Base-by-base conservation (phyloP, 2,329 filamentous ascomycete genomes). In the Microsporum audouinii region DNA sequence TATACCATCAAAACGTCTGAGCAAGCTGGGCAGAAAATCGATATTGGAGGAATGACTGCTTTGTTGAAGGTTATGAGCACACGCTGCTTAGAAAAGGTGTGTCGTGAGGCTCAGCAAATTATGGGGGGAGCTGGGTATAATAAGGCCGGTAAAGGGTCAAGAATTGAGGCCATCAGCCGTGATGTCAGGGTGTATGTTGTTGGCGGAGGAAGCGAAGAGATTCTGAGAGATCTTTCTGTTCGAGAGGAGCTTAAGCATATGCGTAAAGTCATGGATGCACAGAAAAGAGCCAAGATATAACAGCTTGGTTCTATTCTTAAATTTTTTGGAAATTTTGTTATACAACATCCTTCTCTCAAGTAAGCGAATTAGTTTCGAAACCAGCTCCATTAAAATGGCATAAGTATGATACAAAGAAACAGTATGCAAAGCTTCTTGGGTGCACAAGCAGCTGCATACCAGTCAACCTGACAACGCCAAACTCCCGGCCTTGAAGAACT, bases 81-180 rank as follows among this genome's bases (percentile, higher is more conserved):
- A 0, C 71, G 78, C 58, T 79, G 79, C 53, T 69, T 82, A 47
- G 80, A 83, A 68, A 78, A 79, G 67, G 79, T 77, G 51, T 77
- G 77, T 56, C 74, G 80, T 12, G 80, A 83, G 64, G 80, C 80
- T 2, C 80, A 83, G 69, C 81, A 83, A 67, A 75, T 83, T 12
- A 71, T 83, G 66, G 80, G 80, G 6, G 80, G 80, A 0, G 73
- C 78, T 3, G 79, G 79, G 1, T 82, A 82, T 69, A 77, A 79
- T 49, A 77, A 73, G 64, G 72, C 73, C 43, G 79, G 79, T 0
- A 78, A 76, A 45, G 80, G 80, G 1, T 79, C 72, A 38, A 73
- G 75, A 1, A 76, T 82, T 45, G 80, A 82, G 68, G 79, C 80
- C 64, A 81, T 82, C 59, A 79, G 76, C 60, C 73, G 80, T 34